Evolutionary conservation across 73 alveolate species (phyloP).

Genomic region (Symbiodinium natans): DNA sequence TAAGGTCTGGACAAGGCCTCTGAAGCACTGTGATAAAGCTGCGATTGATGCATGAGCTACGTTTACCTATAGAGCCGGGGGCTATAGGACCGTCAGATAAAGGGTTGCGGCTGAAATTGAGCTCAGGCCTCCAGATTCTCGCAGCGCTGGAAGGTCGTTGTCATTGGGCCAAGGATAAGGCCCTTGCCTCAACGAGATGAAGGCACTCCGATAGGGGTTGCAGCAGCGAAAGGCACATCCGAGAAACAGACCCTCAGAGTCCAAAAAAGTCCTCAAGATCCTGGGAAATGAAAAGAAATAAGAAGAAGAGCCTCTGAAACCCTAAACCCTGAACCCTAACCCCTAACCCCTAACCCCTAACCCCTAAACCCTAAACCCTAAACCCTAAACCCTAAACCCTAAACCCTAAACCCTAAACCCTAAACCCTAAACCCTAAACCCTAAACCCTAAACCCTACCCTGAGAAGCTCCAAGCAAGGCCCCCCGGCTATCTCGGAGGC

Average conservation of each 20-base stretch:
- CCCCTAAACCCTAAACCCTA: neutral
- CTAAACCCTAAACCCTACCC: neutral
- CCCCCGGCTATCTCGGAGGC: constrained; percentile 28
- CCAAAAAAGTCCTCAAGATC: neutral
- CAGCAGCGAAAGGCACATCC: too few relatives aligned
- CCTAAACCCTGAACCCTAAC: too few relatives aligned
- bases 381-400: neutral
- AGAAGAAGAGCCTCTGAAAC: too few relatives aligned
- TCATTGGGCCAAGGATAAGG: constrained; percentile 41
- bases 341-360: neutral
- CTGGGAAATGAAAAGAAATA: neutral
- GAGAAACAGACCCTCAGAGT: neutral
- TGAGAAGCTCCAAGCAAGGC: neutral
- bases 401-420: neutral
- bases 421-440: neutral
- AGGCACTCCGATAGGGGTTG: neutral
- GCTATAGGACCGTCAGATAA: too few relatives aligned
- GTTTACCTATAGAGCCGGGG: too few relatives aligned
- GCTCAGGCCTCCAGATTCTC: neutral
- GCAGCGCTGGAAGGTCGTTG: constrained; percentile 66
- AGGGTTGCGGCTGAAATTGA: too few relatives aligned
- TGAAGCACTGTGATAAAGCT: too few relatives aligned
- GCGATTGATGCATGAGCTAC: too few relatives aligned
- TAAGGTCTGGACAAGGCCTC: too few relatives aligned
- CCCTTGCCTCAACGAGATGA: constrained; percentile 1